Base-by-base conservation (phyloP, 2,329 filamentous ascomycete genomes). In the Nigrospora sphaerica region DNA sequence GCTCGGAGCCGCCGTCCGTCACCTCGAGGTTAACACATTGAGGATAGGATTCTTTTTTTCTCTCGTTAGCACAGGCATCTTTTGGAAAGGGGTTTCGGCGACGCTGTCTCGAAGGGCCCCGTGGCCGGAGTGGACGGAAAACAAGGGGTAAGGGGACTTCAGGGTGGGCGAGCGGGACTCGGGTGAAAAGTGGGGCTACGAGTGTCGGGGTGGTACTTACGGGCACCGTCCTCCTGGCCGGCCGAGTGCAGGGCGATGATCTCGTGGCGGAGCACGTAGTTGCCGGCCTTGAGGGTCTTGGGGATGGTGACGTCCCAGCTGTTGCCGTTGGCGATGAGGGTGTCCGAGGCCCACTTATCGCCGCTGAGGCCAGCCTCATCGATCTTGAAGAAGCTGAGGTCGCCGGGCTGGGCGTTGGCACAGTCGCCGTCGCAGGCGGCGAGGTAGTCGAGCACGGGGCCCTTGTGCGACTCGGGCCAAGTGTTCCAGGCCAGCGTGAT, bases 391-490 rank as follows among this genome's bases (percentile, higher is more conserved):
- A 57, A 66, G 50, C 60, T 54, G 7, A 67, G 54, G 9, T 52
- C 47, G 10, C 49, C 54, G 46, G 62, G 61, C 45, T 62, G 56
- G 19, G 61, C 61, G 17, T 48, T 49, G 32, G 54, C 40, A 49
- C 60, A 65, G 31, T 62, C 54, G 3, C 54, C 57, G 19, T 57
- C 52, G 53, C 62, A 66, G 42, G 54, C 55, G 33, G 63, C 64
- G n/a, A 67, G 54, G 49, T 65, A 65, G 50, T 62, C 60, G 31
- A 66, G 54, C n/a, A 66, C 53, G 11, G 62, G 63, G 4, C 63
- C 63, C 39, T 59, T 48, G 67, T 87, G 74, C 46, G 71, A 75
- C 11, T 75, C 69, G n/a, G 83, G 82, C 83, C 83, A 87, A 13
- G 68, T 67, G 47, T 72, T 77, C 83, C 83, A 86, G 55, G 78